Evolutionary conservation across 768 basidiomycete genomes (phyloP).

Genomic region (Mycena epipterygia): DNA sequence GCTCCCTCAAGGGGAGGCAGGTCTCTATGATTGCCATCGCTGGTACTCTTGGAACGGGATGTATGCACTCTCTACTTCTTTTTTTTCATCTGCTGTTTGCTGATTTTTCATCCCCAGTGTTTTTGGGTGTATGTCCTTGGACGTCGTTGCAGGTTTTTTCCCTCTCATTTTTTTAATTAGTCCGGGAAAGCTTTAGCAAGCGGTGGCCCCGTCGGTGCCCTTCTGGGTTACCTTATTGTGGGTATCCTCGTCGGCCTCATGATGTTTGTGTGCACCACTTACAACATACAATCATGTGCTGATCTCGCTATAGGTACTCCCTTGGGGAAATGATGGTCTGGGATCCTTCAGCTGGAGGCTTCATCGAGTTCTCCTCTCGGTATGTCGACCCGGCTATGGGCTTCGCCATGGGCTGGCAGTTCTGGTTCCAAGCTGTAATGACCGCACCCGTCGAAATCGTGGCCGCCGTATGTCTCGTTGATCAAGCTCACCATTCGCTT

Average conservation of each 20-base stretch:
- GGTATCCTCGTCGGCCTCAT: constrained; percentile 51
- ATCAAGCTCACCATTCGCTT: constrained; percentile 20
- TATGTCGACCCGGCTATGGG: constrained; percentile 53
- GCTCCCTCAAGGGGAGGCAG: constrained; percentile 50
- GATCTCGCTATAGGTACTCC: constrained; percentile 28
- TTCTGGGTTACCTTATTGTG: constrained; percentile 59
- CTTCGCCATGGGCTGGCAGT: constrained; percentile 54
- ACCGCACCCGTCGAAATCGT: constrained; percentile 53
- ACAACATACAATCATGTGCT: background rate
- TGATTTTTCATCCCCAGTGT: constrained; percentile 17
- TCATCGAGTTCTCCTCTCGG: constrained; percentile 43
- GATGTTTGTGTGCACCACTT: constrained; percentile 28
- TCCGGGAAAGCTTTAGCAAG: constrained; percentile 51
- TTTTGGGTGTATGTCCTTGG: constrained; percentile 27
- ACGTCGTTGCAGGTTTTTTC: background rate
- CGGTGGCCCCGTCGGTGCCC: constrained; percentile 61
- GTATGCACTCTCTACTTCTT: background rate
- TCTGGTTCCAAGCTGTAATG: constrained; percentile 46
- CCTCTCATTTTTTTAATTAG: constrained; percentile 1
- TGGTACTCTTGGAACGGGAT: constrained; percentile 54
- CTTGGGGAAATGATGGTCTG: constrained; percentile 46
- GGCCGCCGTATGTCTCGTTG: constrained; percentile 37
- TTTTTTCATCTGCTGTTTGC: background rate
- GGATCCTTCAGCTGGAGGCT: constrained; percentile 44
- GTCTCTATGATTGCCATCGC: constrained; percentile 49